phyloP scores from a whole-genome alignment of 2,329 filamentous ascomycete genomes.

The Stagonosporopsis chrysanthemi region DNA sequence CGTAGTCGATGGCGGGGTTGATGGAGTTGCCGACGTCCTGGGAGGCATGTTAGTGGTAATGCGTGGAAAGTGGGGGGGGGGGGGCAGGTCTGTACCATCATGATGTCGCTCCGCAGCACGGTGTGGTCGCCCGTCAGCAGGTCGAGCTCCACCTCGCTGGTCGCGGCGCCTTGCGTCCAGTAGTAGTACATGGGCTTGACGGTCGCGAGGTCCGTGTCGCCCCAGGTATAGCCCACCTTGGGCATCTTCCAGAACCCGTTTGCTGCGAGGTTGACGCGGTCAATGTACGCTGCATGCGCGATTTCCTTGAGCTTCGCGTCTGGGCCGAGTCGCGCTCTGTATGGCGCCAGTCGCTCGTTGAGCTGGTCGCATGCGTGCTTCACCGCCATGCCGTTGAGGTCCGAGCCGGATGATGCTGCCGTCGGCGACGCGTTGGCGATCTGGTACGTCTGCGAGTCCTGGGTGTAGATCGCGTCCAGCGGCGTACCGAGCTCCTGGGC shows the following conservation, averaged over 20 bases:
- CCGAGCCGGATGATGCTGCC: slow-evolving; percentile 89
- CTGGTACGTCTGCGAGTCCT: slow-evolving; percentile 89
- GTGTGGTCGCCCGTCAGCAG: slow-evolving; percentile 93
- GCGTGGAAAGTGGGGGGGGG: not conserved
- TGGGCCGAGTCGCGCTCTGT: slow-evolving; percentile 79
- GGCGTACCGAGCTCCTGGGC: slow-evolving; percentile 89
- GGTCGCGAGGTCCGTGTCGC: slow-evolving; percentile 48
- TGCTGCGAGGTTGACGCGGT: slow-evolving; percentile 91
- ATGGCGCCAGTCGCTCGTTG: slow-evolving; percentile 84
- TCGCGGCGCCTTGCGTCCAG: slow-evolving; percentile 86
- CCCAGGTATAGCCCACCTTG: slow-evolving; percentile 93
- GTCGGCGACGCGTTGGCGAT: slow-evolving; percentile 90
- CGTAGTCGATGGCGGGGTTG: slow-evolving; percentile 80
- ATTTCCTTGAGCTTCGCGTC: slow-evolving; percentile 83
- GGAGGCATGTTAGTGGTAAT: slow-evolving; percentile 6
- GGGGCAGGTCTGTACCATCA: slow-evolving; percentile 67
- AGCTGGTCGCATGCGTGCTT: slow-evolving; percentile 89
- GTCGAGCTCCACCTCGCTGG: slow-evolving; percentile 89
- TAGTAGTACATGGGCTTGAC: slow-evolving; percentile 87
- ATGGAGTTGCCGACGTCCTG: slow-evolving; percentile 80
- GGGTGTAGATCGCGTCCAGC: slow-evolving; percentile 79
- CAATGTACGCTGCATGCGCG: slow-evolving; percentile 90
- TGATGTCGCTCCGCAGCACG: slow-evolving; percentile 83
- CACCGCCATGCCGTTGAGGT: slow-evolving; percentile 93
- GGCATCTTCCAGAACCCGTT: slow-evolving; percentile 98